A percentile compares a stretch with the other conserved stretches of the same genome.
Evolutionary conservation across 257 asterid genomes (phyloP).

Genomic region (Handroanthus guayacan): DNA sequence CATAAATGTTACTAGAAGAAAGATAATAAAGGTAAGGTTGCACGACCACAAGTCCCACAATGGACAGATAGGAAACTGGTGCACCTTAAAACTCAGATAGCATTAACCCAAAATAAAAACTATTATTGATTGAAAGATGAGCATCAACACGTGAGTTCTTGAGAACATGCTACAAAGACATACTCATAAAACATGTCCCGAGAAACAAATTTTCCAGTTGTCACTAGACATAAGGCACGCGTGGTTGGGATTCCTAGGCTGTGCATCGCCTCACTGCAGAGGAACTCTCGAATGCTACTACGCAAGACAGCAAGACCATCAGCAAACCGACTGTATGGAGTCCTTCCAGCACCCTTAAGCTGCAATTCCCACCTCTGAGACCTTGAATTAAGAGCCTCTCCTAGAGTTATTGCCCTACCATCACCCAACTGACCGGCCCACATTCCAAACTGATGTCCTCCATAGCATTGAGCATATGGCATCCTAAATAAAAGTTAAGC

Average conservation of each 20-base stretch:
- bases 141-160: neutral
- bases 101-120: conserved; percentile 28
- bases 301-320: conserved; percentile 99
- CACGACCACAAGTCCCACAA: conserved; percentile 22
- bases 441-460: conserved; percentile 98
- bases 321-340: conserved; percentile 99
- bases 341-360: conserved; percentile 96
- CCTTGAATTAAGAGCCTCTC: conserved; percentile 84
- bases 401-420: conserved; percentile 94
- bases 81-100: neutral
- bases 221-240: conserved; percentile 93
- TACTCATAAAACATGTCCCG: conserved; percentile 99
- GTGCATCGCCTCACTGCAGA: conserved; percentile 99
- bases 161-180: conserved; percentile 35
- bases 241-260: conserved; percentile 95
- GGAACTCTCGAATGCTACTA: conserved; percentile 94
- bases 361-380: conserved; percentile 93
- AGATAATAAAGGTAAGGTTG: neutral
- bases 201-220: conserved; percentile 81
- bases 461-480: conserved; percentile 94
- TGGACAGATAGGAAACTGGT: conserved; percentile 9
- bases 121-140: conserved; percentile 44
- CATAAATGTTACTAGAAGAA: neutral
- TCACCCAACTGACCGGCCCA: conserved; percentile 99
- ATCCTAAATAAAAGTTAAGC: conserved; percentile 45